Percentiles rank a stretch among this genome's conserved stretches.
phyloP scores from a whole-genome alignment of 2,329 filamentous ascomycete species.

The Cladosporium sp. region DNA sequence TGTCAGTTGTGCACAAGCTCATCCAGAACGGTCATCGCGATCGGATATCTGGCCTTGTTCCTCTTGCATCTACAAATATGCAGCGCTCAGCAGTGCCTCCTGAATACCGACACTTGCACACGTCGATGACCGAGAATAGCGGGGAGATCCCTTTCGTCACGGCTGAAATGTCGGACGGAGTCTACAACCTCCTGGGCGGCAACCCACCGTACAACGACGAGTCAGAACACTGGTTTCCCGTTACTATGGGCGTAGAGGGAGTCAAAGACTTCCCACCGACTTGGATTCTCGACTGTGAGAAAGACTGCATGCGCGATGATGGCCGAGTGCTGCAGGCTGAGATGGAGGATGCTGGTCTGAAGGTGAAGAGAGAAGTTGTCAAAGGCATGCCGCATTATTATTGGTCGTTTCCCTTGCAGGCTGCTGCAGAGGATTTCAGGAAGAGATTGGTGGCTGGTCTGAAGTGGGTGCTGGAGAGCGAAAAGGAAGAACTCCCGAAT shows the following conservation, averaged over 20 bases:
- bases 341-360: conserved; percentile 31
- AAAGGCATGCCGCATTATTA: conserved; percentile 38
- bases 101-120: conserved; percentile 21
- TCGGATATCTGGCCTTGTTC: conserved; percentile 18
- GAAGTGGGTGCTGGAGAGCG: conserved; percentile 5
- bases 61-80: conserved; percentile 20
- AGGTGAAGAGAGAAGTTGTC: conserved; percentile 32
- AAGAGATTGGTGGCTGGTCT: background rate
- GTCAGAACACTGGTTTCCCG: conserved; percentile 19
- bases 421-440: background rate
- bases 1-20: conserved; percentile 17
- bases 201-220: conserved; percentile 10
- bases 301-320: conserved; percentile 37
- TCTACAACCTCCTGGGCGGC: conserved; percentile 10
- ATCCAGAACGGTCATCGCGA: conserved; percentile 12
- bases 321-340: conserved; percentile 31
- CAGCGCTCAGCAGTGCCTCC: conserved; percentile 20
- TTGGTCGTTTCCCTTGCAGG: conserved; percentile 21
- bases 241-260: conserved; percentile 8
- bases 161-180: background rate
- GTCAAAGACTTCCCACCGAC: conserved; percentile 23
- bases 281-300: conserved; percentile 23
- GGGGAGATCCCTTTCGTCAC: conserved; percentile 15
- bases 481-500: background rate
- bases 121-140: conserved; percentile 15